These are phyloP conservation scores for Teunomyces funiuensis DNA, from an alignment of 805 yeast genomes.

Conservation along the genomic window DNA sequence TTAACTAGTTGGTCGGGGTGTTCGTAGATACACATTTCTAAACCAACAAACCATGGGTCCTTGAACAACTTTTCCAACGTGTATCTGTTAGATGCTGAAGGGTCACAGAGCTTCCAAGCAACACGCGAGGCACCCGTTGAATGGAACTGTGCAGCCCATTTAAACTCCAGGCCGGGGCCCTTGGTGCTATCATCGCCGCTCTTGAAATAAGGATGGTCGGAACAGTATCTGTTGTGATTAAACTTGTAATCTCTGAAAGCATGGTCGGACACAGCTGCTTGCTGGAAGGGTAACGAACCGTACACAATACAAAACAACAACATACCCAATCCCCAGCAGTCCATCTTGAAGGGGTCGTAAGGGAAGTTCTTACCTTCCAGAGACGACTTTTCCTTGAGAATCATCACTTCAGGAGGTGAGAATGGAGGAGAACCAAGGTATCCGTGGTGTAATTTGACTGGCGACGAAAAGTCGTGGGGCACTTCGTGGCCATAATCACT, in stretches of 20 bases:
- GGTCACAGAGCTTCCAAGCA: conserved; percentile 75
- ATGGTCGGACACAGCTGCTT: conserved; percentile 48
- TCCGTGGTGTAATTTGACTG: conserved; percentile 39
- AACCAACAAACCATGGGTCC: conserved; percentile 62
- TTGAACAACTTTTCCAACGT: conserved; percentile 51
- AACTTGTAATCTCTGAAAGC: conserved; percentile 55
- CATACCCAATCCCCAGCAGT: conserved; percentile 73
- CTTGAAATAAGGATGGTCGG: conserved; percentile 50
- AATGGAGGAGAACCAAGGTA: conserved; percentile 82
- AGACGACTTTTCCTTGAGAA: conserved; percentile 37
- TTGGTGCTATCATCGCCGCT: conserved; percentile 41
- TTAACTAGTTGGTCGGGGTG: conserved; percentile 38
- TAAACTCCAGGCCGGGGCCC: conserved; percentile 74
- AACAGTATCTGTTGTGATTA: conserved; percentile 42
- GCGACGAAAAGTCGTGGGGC: conserved; percentile 49
- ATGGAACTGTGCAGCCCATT: conserved; percentile 61
- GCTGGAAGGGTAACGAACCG: conserved; percentile 59
- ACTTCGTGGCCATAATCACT: conserved; percentile 60
- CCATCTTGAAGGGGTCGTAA: conserved; percentile 68
- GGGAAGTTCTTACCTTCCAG: conserved; percentile 38
- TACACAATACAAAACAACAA: conserved; percentile 59
- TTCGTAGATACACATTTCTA: conserved; percentile 63
- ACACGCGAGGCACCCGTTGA: conserved; percentile 63
- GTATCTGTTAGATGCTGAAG: conserved; percentile 53
- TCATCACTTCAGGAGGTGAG: conserved; percentile 74